phyloP scores from a whole-genome alignment of 805 yeast species.

The Candida jianshihensis region DNA sequence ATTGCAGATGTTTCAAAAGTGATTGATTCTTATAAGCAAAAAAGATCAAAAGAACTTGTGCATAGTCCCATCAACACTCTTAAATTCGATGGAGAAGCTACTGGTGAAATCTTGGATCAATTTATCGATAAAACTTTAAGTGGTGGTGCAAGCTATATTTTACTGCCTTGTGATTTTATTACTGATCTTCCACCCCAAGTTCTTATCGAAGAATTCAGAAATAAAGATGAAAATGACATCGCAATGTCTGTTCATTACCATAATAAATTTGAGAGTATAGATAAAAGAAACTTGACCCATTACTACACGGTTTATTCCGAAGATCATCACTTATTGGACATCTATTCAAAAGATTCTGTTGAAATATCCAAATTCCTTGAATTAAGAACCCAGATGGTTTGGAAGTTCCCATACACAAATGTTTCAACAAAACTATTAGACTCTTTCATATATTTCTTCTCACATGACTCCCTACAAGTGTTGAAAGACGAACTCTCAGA shows the following conservation, averaged over 20 bases:
- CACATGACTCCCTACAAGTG: conserved; percentile 44
- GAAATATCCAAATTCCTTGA: conserved; percentile 65
- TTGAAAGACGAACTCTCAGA: conserved; percentile 31
- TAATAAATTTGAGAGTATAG: conserved; percentile 69
- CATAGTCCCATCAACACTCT: conserved; percentile 33
- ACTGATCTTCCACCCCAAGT: conserved; percentile 90
- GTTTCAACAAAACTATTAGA: conserved; percentile 74
- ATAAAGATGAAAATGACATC: conserved; percentile 56
- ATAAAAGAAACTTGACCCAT: conserved; percentile 63
- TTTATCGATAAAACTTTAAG: conserved; percentile 36
- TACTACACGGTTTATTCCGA: conserved; percentile 64
- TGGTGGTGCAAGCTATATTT: too few relatives aligned
- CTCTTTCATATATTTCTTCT: conserved; percentile 64
- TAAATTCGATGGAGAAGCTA: conserved; percentile 40
- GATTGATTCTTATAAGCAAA: conserved; percentile 38
- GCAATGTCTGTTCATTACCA: conserved; percentile 75
- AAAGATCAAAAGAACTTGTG: conserved; percentile 28
- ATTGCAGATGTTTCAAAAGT: conserved; percentile 40
- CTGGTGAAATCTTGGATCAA: conserved; percentile 58
- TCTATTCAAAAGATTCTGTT: conserved; percentile 61
- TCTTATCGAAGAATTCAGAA: conserved; percentile 75
- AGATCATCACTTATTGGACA: conserved; percentile 53
- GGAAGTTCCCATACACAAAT: conserved; percentile 77
- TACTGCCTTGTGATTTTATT: conserved; percentile 89
- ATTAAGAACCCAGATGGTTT: conserved; percentile 78